Evolutionary conservation across 2,329 filamentous ascomycete species (phyloP).

Genomic region (Colletotrichum echinochloae): DNA sequence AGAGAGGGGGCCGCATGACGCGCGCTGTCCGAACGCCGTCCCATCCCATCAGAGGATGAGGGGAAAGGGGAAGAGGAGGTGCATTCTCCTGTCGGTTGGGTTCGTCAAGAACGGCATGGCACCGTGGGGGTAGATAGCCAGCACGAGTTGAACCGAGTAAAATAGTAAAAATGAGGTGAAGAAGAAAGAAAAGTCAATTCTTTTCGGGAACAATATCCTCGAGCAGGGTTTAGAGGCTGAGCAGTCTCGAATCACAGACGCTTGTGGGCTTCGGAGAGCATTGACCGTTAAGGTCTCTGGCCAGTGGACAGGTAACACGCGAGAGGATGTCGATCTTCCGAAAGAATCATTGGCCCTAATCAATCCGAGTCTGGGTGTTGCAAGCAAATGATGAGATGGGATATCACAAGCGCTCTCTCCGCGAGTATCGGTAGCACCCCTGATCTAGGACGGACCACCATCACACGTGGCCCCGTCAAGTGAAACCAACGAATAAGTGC

Average conservation of each 20-base stretch:
- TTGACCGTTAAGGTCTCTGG: background rate
- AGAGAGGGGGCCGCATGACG: background rate
- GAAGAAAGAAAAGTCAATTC: slow-evolving; percentile 6
- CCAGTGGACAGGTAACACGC: background rate
- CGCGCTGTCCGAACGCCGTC: background rate
- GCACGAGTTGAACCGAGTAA: slow-evolving; percentile 5
- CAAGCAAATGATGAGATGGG: background rate
- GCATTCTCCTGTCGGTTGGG: background rate
- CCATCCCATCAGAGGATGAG: background rate
- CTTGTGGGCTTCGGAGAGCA: background rate
- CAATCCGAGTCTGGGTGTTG: background rate
- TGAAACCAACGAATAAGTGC: background rate
- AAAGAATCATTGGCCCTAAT: background rate
- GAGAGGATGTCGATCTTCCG: background rate
- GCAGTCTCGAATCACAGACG: background rate
- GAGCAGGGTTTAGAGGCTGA: background rate
- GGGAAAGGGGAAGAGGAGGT: too few species aligned
- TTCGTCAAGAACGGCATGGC: slow-evolving; percentile 3
- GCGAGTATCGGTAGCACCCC: background rate
- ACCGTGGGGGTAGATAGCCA: background rate
- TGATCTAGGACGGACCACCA: background rate
- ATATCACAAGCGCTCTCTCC: background rate
- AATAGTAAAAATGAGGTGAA: slow-evolving; percentile 14
- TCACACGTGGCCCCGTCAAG: background rate
- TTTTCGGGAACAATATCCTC: background rate